These are phyloP conservation scores for Karstenula rhodostoma DNA, from an alignment of 2,329 filamentous ascomycete genomes.

Conservation along the genomic window DNA sequence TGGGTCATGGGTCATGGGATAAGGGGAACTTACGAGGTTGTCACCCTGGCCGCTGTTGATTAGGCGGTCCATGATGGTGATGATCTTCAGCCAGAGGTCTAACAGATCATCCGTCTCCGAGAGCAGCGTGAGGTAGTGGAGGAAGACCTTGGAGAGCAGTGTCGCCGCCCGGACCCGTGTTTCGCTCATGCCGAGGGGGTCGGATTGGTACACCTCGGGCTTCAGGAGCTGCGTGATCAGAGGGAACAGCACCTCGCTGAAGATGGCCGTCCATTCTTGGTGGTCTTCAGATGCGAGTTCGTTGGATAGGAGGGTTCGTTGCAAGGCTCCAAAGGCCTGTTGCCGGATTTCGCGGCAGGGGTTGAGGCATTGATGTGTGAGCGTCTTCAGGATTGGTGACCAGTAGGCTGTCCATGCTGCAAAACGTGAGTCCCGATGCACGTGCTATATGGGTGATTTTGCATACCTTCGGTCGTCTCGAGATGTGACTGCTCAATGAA, in stretches of 20 bases:
- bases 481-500: slow-evolving; percentile 94
- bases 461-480: slow-evolving; percentile 79
- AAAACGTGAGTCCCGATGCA: slow-evolving; percentile 18
- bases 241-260: slow-evolving; percentile 91
- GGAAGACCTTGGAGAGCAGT: slow-evolving; percentile 90
- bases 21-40: too few species aligned
- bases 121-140: slow-evolving; percentile 88
- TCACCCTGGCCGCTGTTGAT: slow-evolving; percentile 96
- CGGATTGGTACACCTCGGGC: slow-evolving; percentile 91
- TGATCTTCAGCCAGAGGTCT: slow-evolving; percentile 88
- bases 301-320: slow-evolving; percentile 84
- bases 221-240: slow-evolving; percentile 87
- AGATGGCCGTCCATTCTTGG: slow-evolving; percentile 93
- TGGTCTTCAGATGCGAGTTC: slow-evolving; percentile 84
- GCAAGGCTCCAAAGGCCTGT: slow-evolving; percentile 84
- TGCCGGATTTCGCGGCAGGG: slow-evolving; percentile 92
- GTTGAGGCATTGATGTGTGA: slow-evolving; percentile 91
- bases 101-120: slow-evolving; percentile 88
- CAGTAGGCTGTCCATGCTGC: slow-evolving; percentile 96
- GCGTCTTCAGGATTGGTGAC: slow-evolving; percentile 89
- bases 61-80: slow-evolving; percentile 92
- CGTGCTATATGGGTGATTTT: not conserved
- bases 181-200: slow-evolving; percentile 93
- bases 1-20: too few species aligned
- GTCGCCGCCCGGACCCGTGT: slow-evolving; percentile 92